These are phyloP conservation scores for Pseudocercospora fijiensis DNA, from an alignment of 2,329 filamentous ascomycete species.

Conservation along the genomic window DNA sequence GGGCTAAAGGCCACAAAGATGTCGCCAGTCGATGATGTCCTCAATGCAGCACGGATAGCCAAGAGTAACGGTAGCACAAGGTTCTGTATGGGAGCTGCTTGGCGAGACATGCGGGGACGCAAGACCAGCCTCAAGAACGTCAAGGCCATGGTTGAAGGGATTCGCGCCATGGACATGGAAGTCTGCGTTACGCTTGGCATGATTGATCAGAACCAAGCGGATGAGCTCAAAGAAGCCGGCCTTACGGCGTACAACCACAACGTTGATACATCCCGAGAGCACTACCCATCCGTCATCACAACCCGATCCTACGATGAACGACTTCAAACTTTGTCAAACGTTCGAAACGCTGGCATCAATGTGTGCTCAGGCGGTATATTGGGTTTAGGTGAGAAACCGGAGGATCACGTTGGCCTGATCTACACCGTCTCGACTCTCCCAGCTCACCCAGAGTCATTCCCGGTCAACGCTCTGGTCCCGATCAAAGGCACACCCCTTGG, in stretches of 20 bases:
- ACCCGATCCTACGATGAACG: constrained; percentile 86
- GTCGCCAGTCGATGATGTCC: constrained; percentile 74
- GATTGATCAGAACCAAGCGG: constrained; percentile 75
- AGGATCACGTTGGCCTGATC: constrained; percentile 78
- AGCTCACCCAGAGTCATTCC: constrained; percentile 82
- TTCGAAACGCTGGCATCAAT: constrained; percentile 81
- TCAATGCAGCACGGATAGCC: constrained; percentile 73
- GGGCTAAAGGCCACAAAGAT: constrained; percentile 78
- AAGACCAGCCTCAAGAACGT: constrained; percentile 82
- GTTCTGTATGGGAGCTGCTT: constrained; percentile 94
- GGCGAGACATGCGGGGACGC: constrained; percentile 89
- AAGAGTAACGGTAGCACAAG: constrained; percentile 82
- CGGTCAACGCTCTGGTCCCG: constrained; percentile 85
- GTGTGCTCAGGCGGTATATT: constrained; percentile 89
- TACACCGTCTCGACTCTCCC: constrained; percentile 80
- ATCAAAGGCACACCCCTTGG: constrained; percentile 87
- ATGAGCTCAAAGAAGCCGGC: constrained; percentile 77
- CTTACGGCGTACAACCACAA: constrained; percentile 95
- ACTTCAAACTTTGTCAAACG: constrained; percentile 72
- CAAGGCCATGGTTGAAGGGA: constrained; percentile 79
- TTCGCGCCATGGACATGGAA: constrained; percentile 81
- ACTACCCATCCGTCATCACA: constrained; percentile 82
- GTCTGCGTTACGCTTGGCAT: constrained; percentile 91
- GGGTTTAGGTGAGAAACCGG: constrained; percentile 74
- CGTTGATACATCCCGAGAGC: constrained; percentile 84